Base-by-base conservation (phyloP, 257 asterid genomes). In the Prunella vulgaris region DNA sequence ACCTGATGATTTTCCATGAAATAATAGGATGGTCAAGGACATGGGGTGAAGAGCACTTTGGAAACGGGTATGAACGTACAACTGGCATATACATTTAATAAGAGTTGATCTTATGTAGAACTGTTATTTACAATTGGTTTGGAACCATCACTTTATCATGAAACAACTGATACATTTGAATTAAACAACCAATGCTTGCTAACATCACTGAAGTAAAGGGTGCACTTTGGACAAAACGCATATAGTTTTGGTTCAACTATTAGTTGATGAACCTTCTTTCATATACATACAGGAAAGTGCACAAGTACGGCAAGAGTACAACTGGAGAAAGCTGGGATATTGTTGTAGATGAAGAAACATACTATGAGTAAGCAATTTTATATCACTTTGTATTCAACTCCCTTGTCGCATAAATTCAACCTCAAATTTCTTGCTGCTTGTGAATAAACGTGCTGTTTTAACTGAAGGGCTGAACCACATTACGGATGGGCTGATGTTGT, bases 261-360 rank as follows among this genome's bases (percentile, higher is more conserved):
- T 68, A 54, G 33, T 35, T 64, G 64, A 72, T 14, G 22, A 22
- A 2, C 14, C 33, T 28, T 51, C 12, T 64, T 72, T 14, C 63
- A 5, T 73, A 63, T n/a, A 72, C 18, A n/a, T 44, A 38, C 92
- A 94, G 99, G 53, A 94, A 94, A 80, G 99, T 94, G 81, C 99
- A 94, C 83, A 94, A 94, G 80, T 94, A 87, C 27, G 99, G 99
- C 10, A 94, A 91, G 72, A 94, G 99, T 68, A 94, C 97, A 0
- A 89, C 99, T 0, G 97, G 97, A n/a, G 99, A 94, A 82, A 94
- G 97, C 70, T 94, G 99, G 99, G 99, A 94, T 75, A 91, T 94
- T 8, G 84, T 87, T 56, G 97, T 91, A 74, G 97, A 94, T 73
- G 97, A 94, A 83, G 99, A 84, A 80, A 94, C 98, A 51, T 88